Conservation (phyloP, 192 early-diverging fungal species). For the Dispira parvispora region DNA sequence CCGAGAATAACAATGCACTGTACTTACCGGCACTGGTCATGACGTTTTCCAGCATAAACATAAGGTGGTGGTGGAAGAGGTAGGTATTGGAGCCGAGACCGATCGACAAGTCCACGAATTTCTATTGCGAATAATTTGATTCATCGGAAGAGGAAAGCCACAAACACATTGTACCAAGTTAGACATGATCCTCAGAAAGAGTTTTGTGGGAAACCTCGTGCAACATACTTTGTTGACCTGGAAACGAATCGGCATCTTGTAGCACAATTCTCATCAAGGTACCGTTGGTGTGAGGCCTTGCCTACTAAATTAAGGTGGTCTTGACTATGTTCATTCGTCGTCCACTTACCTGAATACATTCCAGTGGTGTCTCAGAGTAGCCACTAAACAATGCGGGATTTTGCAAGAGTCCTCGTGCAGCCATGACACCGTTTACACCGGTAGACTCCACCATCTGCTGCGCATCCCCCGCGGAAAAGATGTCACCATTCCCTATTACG, state of each 20-base stretch:
- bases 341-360: conserved; percentile 41
- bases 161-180: too few relatives aligned
- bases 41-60: conserved; percentile 80
- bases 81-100: conserved; percentile 67
- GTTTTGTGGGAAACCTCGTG: too few relatives aligned
- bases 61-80: conserved; percentile 89
- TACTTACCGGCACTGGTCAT: conserved; percentile 48
- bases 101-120: conserved; percentile 47
- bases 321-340: too few relatives aligned
- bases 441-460: conserved; percentile 56
- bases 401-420: conserved; percentile 72
- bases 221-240: too few relatives aligned
- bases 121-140: conserved; percentile 10
- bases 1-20: neutral
- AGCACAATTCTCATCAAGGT: too few relatives aligned
- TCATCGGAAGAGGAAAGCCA: too few relatives aligned
- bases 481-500: conserved; percentile 75
- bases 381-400: conserved; percentile 92
- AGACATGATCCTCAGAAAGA: too few relatives aligned
- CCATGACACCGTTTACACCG: conserved; percentile 74
- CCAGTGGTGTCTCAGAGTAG: conserved; percentile 55
- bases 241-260: too few relatives aligned
- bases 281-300: too few relatives aligned
- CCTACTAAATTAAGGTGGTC: too few relatives aligned
- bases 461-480: conserved; percentile 62